These are phyloP conservation scores for Porpolomopsis calyptriformis DNA, from an alignment of 768 basidiomycete genomes.

Conservation along the genomic window DNA sequence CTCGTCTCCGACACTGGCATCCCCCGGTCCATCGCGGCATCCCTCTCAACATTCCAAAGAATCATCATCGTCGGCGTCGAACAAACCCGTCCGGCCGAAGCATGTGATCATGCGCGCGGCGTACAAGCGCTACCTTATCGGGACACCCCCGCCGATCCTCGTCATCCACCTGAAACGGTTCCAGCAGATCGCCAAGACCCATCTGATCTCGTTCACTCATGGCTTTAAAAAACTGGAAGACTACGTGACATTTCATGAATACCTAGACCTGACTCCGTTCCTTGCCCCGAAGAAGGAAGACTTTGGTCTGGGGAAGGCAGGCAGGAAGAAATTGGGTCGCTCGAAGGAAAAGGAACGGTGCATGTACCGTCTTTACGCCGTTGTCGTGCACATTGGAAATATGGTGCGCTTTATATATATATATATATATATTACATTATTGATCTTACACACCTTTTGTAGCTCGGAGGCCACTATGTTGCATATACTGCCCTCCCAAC, in stretches of 20 bases:
- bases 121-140: conserved; percentile 92
- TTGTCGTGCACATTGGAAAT: conserved; percentile 79
- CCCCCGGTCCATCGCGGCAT: conserved; percentile 7
- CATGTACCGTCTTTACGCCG: conserved; percentile 65
- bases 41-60: conserved; percentile 1
- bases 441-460: conserved; percentile 9
- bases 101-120: conserved; percentile 74
- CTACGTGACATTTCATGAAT: conserved; percentile 81
- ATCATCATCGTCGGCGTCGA: not conserved
- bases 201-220: conserved; percentile 51
- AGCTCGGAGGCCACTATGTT: conserved; percentile 87
- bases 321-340: conserved; percentile 15
- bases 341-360: conserved; percentile 29
- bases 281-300: conserved; percentile 73
- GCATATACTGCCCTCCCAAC: conserved; percentile 70
- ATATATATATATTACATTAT: not conserved
- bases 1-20: conserved; percentile 9
- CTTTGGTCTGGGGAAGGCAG: conserved; percentile 39
- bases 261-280: conserved; percentile 76
- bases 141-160: conserved; percentile 73
- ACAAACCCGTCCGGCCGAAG: conserved; percentile 26
- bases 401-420: conserved; percentile 43
- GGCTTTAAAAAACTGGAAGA: conserved; percentile 88
- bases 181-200: conserved; percentile 66
- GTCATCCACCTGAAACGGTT: conserved; percentile 93